A percentile compares a stretch with the other conserved stretches of the same genome.
These are phyloP conservation scores for Malbranchea zuffiana DNA, from an alignment of 2,329 filamentous ascomycete species.

Conservation along the genomic window DNA sequence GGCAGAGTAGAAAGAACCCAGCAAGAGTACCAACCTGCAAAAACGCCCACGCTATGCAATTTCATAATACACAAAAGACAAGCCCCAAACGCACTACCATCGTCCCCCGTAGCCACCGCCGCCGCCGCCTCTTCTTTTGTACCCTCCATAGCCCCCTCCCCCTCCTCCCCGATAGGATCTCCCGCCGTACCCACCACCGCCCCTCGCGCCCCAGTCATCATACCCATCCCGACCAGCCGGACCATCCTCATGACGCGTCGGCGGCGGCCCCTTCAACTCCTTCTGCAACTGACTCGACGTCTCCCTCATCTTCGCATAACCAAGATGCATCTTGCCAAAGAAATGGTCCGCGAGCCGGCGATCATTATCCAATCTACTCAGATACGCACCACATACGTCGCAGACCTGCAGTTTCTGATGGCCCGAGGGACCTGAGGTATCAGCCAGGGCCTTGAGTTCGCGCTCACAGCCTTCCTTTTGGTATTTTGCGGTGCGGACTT, in stretches of 20 bases:
- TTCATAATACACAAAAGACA: constrained; percentile 12
- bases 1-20: too few species aligned
- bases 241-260: constrained; percentile 43
- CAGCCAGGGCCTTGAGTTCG: constrained; percentile 79
- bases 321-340: constrained; percentile 98
- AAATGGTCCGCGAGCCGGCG: constrained; percentile 90
- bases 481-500: constrained; percentile 67
- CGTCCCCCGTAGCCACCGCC: constrained; percentile 31
- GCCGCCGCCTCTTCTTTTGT: constrained; percentile 32
- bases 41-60: constrained; percentile 37
- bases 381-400: constrained; percentile 93
- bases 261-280: constrained; percentile 65
- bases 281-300: constrained; percentile 78
- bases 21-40: too few species aligned
- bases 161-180: constrained; percentile 39
- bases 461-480: constrained; percentile 74
- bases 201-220: constrained; percentile 41
- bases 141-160: constrained; percentile 32
- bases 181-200: constrained; percentile 36
- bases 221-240: constrained; percentile 39
- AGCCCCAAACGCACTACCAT: constrained; percentile 19
- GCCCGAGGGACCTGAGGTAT: constrained; percentile 83
- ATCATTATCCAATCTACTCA: constrained; percentile 87
- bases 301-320: constrained; percentile 96
- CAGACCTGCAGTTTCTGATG: constrained; percentile 98